Evolutionary conservation across 2,329 filamentous ascomycete species (phyloP), one percentile per base, ranked within the genome.

Genomic region (Chrysoporthe puriensis): DNA sequence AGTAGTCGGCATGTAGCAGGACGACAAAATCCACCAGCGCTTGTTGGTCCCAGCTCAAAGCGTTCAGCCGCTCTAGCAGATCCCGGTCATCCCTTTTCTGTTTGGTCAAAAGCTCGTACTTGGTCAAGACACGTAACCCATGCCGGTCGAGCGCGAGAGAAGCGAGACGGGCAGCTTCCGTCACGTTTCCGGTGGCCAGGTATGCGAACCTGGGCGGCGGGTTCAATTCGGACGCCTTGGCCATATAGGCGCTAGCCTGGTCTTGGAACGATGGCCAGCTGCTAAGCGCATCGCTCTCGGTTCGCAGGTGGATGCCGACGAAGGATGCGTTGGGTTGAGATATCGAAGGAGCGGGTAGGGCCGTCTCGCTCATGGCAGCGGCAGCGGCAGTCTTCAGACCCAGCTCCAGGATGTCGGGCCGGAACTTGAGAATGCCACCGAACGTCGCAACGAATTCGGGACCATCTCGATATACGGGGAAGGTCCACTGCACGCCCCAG

Each of bases 401-500:
- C 7, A 85, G 71, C 7, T 74, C 72, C n/a, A 82, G 70, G 7
- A 84, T 76, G 70, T 82, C 80, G 34, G 74, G 73, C 44, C 82
- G 78, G 69, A 84, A 77, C 57, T 73, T 75, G 26, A 83, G 75
- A n/a, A 83, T 71, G 6, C 76, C 74, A 0, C 81, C 80, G 56
- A 81, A 84, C 0, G 80, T 81, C 34, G 80, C 77, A 7, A 76
- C 78, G 64, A 85, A 81, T 68, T 83, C 82, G 6, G 82, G 80
- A 0, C 82, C 81, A 69, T 85, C 83, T 16, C 79, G 78, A 64
- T 79, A 80, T 5, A 80, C 78, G 26, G 80, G 81, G 78, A 79
- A 83, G 67, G 84, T 81, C 75, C 77, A 82, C 61, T 81, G 79
- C 8, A 82, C 80, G 18, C 80, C 80, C 80, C 80, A 82, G 67